Base-by-base conservation (phyloP, 192 early-diverging fungal species). In the Globomyces pollinis-pini region DNA sequence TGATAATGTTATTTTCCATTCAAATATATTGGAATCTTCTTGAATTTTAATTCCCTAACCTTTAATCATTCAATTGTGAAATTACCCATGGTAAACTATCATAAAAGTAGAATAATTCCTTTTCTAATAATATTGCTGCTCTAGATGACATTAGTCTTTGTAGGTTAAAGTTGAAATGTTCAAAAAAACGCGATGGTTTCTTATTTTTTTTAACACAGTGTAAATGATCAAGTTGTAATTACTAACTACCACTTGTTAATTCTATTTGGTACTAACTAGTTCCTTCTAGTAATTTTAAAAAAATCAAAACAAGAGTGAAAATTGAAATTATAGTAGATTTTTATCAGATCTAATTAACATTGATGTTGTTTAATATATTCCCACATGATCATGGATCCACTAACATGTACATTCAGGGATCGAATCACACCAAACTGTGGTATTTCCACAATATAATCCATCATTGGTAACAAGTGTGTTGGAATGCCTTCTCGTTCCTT, bases 371-470 rank as follows among this genome's bases (percentile, higher is more conserved):
- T 80, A 15, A 75, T 67, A 49, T 77, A 84, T 51, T 78, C 75
- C 60, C 75, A 81, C 18, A 84, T 51, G 7, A 76, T 68, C 41
- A 84, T 66, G 6, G 81, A 62, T 26, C 74, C 82, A 45, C 65
- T 72, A 9, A 84, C 82, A 65, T 84, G 82, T 1, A 84, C 82
- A 42, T 84, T 84, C 39, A 84, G 49, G 6, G 70, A 51, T n/a
- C 57, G 53, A 26, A 76, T 72, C 4, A 81, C 58, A 18, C 82
- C 82, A 63, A 71, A 83, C 58, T 84, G 82, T 23, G 78, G 78
- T 16, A 84, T 84, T 58, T 84, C 77, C 16, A 84, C 64, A 13
- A 76, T 50, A 34, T 68, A 63, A 55, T 84, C 82, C 35, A 82
- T 50, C 31, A 83, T 34, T 15, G 62, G 67, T 23, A 84, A 62